Evolutionary conservation across 2,329 filamentous ascomycete genomes (phyloP).

Genomic region (Aspergillus fructus): DNA sequence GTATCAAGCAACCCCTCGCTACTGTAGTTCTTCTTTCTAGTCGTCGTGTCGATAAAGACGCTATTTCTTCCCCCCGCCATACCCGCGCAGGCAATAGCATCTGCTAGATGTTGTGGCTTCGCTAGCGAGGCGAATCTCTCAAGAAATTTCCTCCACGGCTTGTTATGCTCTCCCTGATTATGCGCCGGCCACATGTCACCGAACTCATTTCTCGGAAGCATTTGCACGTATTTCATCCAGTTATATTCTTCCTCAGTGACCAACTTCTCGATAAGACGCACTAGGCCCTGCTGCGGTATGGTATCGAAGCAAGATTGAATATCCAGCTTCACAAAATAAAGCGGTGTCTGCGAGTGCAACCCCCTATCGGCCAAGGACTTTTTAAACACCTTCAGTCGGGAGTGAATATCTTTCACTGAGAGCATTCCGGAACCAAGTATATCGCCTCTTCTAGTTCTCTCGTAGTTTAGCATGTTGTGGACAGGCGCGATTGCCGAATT

Average conservation of each 20-base stretch:
- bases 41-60: conserved; percentile 72
- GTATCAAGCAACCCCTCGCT: conserved; percentile 65
- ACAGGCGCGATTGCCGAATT: conserved; percentile 71
- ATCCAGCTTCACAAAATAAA: conserved; percentile 92
- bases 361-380: conserved; percentile 16
- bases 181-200: conserved; percentile 19
- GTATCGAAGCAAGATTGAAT: conserved; percentile 93
- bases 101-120: conserved; percentile 47
- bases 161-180: conserved; percentile 16
- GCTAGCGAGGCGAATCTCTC: conserved; percentile 49
- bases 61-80: conserved; percentile 59
- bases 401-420: conserved; percentile 77
- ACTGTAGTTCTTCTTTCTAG: conserved; percentile 58
- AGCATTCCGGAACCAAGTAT: conserved; percentile 77
- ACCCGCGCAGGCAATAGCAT: conserved; percentile 39
- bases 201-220: conserved; percentile 51
- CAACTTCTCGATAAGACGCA: conserved; percentile 62
- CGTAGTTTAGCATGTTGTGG: conserved; percentile 73
- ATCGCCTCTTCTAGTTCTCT: conserved; percentile 61
- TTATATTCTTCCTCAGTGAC: conserved; percentile 64
- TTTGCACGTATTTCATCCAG: conserved; percentile 72
- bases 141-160: conserved; percentile 50
- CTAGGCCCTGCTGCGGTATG: conserved; percentile 76
- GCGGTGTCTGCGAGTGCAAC: conserved; percentile 39
- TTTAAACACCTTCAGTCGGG: conserved; percentile 70